Evolutionary conservation across 225 moss, liverwort and hornwort species (phyloP).

Genomic region (Polytrichum commune): DNA sequence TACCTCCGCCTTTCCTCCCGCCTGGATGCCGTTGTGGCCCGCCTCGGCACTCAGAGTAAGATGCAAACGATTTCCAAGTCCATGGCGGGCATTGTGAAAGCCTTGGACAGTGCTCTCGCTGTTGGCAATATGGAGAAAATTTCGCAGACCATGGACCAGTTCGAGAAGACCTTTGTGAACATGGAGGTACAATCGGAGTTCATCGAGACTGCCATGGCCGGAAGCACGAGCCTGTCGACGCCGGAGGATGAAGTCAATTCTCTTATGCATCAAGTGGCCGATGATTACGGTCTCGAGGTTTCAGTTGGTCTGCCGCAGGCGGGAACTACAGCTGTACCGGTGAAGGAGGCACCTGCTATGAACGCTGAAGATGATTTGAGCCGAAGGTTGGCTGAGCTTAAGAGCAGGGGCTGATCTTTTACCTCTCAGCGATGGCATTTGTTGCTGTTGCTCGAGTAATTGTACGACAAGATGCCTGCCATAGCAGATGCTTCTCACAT

Average conservation of each 20-base stretch:
- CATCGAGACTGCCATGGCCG: conserved; percentile 59
- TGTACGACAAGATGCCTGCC: no score
- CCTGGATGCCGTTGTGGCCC: conserved; percentile 48
- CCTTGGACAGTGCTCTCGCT: conserved; percentile 49
- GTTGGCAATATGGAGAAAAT: conserved; percentile 66
- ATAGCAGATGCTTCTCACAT: no score
- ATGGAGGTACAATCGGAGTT: conserved; percentile 62
- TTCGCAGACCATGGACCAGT: conserved; percentile 59
- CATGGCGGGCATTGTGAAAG: conserved; percentile 56
- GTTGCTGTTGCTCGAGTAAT: no score
- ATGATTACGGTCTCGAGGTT: conserved; percentile 56
- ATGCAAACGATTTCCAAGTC: conserved; percentile 59
- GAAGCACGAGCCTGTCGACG: conserved; percentile 52
- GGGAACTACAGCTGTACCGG: conserved; percentile 37
- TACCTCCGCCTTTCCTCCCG: conserved; percentile 47
- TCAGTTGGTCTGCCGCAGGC: conserved; percentile 49
- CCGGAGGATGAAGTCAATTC: conserved; percentile 61
- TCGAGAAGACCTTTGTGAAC: conserved; percentile 56
- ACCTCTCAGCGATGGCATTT: no score
- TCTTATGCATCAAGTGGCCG: conserved; percentile 55
- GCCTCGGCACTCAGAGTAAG: conserved; percentile 59
- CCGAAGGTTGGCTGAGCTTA: conserved; percentile 52
- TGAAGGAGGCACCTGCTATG: conserved; percentile 34
- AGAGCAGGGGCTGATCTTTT: conserved; percentile 34
- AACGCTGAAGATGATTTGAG: conserved; percentile 39